phyloP scores from a whole-genome alignment of 352 stramenopile genomes.

The Phytophthora citricola region DNA sequence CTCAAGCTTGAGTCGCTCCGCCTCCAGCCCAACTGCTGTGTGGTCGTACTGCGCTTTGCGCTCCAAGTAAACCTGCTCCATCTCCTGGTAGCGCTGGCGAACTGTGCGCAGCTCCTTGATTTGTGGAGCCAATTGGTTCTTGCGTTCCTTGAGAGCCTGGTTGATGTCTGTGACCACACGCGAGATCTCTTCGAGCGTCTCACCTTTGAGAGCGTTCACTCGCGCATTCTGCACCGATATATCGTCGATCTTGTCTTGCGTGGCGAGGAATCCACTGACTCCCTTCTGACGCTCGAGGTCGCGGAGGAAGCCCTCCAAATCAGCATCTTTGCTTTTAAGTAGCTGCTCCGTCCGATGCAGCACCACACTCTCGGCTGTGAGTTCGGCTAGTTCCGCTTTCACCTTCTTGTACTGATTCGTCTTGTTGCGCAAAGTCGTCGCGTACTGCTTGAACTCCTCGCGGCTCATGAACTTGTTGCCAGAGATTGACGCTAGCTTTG shows the following conservation, averaged over 20 bases:
- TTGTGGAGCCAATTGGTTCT: conserved; percentile 92
- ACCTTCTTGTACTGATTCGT: conserved; percentile 92
- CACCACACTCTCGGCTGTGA: conserved; percentile 91
- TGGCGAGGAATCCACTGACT: conserved; percentile 87
- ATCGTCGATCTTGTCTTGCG: conserved; percentile 87
- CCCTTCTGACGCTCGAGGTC: conserved; percentile 88
- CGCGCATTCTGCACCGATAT: conserved; percentile 89
- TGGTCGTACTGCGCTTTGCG: conserved; percentile 92
- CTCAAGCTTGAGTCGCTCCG: conserved; percentile 91
- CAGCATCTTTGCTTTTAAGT: conserved; percentile 84
- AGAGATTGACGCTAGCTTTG: conserved; percentile 52
- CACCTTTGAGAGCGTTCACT: conserved; percentile 92
- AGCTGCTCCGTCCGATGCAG: conserved; percentile 93
- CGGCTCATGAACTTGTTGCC: conserved; percentile 85
- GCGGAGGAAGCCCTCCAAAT: conserved; percentile 87
- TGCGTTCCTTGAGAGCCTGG: conserved; percentile 90
- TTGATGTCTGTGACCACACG: conserved; percentile 93
- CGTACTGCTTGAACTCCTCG: conserved; percentile 93
- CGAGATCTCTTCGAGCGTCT: conserved; percentile 95
- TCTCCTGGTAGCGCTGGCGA: conserved; percentile 89
- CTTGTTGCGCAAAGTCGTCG: conserved; percentile 90
- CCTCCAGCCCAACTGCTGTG: conserved; percentile 85
- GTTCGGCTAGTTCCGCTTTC: conserved; percentile 86
- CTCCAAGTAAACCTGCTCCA: conserved; percentile 89
- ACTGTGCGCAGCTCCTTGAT: conserved; percentile 92